Evolutionary conservation across 805 yeast genomes (phyloP).

Genomic region (Yamadazyma ubonensis): DNA sequence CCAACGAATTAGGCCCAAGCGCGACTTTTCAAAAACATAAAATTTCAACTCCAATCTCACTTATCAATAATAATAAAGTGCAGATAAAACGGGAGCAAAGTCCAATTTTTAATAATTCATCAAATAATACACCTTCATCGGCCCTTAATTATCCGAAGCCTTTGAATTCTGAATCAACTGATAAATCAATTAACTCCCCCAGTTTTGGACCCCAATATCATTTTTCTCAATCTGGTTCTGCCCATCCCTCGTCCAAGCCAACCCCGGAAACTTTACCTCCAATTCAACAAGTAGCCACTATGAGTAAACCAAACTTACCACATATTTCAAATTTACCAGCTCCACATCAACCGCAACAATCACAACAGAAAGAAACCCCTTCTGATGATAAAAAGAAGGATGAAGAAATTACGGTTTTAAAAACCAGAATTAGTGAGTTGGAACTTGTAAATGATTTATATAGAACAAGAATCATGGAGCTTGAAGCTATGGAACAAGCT

Average conservation of each 20-base stretch:
- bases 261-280: conserved; percentile 24
- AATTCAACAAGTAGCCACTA: conserved; percentile 21
- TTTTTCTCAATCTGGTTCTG: conserved; percentile 14
- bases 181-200: conserved; percentile 29
- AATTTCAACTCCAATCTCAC: conserved; percentile 25
- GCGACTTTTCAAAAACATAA: conserved; percentile 36
- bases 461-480: conserved; percentile 75
- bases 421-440: conserved; percentile 80
- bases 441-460: conserved; percentile 89
- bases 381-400: not conserved
- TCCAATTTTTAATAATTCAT: conserved; percentile 20
- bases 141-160: conserved; percentile 22
- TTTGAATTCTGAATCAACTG: conserved; percentile 2
- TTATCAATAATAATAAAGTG: conserved; percentile 27
- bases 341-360: conserved; percentile 1
- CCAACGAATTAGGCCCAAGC: conserved; percentile 43
- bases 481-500: conserved; percentile 68
- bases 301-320: conserved; percentile 24
- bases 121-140: conserved; percentile 32
- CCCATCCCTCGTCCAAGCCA: not conserved
- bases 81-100: conserved; percentile 16
- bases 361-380: conserved; percentile 5
- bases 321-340: conserved; percentile 20
- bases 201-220: conserved; percentile 47
- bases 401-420: conserved; percentile 45